A percentile compares a stretch with the other conserved stretches of the same genome.
Evolutionary conservation across 2,329 filamentous ascomycete genomes (phyloP).

Genomic region (Tolypocladium tropicale): DNA sequence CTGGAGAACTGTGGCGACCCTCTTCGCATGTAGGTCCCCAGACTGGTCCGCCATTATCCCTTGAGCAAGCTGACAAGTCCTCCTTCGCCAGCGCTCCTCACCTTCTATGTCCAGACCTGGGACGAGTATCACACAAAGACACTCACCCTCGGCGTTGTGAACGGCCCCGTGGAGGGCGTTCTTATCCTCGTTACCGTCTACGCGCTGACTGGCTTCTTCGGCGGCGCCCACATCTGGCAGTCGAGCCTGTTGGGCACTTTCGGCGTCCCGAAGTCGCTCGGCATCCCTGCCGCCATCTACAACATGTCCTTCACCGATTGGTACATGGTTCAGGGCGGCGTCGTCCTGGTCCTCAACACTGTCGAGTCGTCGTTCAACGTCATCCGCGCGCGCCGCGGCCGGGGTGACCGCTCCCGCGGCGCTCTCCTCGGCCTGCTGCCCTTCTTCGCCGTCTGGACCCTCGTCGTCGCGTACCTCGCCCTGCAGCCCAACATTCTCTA

Average conservation of each 20-base stretch:
- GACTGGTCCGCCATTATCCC: not conserved
- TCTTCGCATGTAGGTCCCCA: conserved; percentile 63
- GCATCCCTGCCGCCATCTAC: conserved; percentile 64
- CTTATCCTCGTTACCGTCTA: conserved; percentile 76
- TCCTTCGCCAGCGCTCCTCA: conserved; percentile 58
- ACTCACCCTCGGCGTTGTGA: conserved; percentile 82
- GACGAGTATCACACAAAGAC: conserved; percentile 98
- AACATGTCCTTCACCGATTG: conserved; percentile 80
- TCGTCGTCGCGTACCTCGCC: conserved; percentile 70
- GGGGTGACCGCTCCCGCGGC: conserved; percentile 60
- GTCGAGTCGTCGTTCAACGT: conserved; percentile 73
- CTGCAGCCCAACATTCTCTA: conserved; percentile 77
- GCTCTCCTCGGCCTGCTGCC: conserved; percentile 77
- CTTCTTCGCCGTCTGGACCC: conserved; percentile 66
- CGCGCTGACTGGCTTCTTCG: conserved; percentile 70
- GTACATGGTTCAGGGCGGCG: conserved; percentile 78
- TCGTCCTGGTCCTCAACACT: conserved; percentile 81
- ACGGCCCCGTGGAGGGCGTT: conserved; percentile 91
- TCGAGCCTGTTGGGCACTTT: conserved; percentile 65
- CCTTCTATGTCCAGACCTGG: conserved; percentile 99
- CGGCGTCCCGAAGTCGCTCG: conserved; percentile 51
- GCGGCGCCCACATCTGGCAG: conserved; percentile 90
- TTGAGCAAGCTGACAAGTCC: not conserved
- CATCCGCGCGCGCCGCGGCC: conserved; percentile 65
- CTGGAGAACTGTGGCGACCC: conserved; percentile 74